Conservation (phyloP, 2,329 filamentous ascomycete genomes). For the Beauveria caledonica region DNA sequence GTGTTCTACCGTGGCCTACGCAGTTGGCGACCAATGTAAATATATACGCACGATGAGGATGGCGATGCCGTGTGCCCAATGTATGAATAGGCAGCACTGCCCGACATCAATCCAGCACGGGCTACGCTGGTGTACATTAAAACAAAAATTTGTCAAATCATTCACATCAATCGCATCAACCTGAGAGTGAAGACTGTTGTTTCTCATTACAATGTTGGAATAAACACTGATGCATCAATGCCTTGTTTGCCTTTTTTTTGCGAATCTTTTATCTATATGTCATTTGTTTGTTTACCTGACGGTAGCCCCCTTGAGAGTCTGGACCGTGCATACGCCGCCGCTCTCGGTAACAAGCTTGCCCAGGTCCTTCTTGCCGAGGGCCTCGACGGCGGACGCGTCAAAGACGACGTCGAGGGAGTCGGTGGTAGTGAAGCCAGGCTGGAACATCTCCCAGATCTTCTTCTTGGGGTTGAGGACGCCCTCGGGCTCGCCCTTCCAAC, state of each 20-base stretch:
- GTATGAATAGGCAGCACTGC: background rate
- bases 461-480: conserved; percentile 96
- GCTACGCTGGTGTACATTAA: conserved; percentile 15
- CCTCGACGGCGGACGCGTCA: conserved; percentile 68
- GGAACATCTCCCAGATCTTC: conserved; percentile 96
- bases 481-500: conserved; percentile 90
- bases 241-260: background rate
- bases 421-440: conserved; percentile 92
- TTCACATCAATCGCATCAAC: background rate
- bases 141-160: conserved; percentile 13
- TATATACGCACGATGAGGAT: background rate
- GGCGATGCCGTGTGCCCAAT: background rate
- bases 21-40: conserved; percentile 9
- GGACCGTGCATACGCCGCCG: conserved; percentile 76
- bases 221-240: background rate
- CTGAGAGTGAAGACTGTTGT: background rate
- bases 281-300: conserved; percentile 55
- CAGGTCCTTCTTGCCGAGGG: conserved; percentile 61
- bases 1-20: background rate
- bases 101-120: background rate
- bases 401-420: conserved; percentile 76
- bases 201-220: background rate
- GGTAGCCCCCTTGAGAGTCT: conserved; percentile 68
- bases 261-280: background rate
- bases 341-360: conserved; percentile 66